Evolutionary conservation across 305 asterid genomes (phyloP).

Genomic region (Lippia alba): DNA sequence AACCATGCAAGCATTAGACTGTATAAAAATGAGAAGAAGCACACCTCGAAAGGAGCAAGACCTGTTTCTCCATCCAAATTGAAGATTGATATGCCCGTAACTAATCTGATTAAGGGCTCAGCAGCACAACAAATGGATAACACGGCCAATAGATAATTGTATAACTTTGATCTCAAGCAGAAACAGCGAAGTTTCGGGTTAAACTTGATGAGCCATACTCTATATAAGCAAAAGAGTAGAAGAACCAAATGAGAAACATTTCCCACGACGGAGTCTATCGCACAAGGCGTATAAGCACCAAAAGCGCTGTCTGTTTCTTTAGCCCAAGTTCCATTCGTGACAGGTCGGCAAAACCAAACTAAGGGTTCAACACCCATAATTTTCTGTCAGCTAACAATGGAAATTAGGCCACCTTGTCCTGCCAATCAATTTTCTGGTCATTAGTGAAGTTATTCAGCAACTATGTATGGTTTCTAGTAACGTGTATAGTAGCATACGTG

Average conservation of each 20-base stretch:
- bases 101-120: conserved; percentile 72
- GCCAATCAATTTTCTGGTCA: conserved; percentile 16
- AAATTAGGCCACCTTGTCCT: conserved; percentile 26
- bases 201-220: conserved; percentile 60
- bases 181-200: conserved; percentile 57
- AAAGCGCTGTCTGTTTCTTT: conserved; percentile 71
- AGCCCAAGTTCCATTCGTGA: conserved; percentile 69
- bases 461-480: conserved; percentile 23
- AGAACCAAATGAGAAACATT: conserved; percentile 68
- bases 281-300: conserved; percentile 90
- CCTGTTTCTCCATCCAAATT: conserved; percentile 58
- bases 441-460: conserved; percentile 10
- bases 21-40: conserved; percentile 29
- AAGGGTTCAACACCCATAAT: conserved; percentile 68
- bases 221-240: conserved; percentile 64
- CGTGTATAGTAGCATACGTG: conserved; percentile 12
- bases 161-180: conserved; percentile 67
- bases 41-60: conserved; percentile 89
- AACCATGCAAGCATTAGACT: conserved; percentile 13
- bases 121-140: conserved; percentile 76
- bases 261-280: conserved; percentile 73
- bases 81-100: conserved; percentile 74
- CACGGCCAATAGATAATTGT: conserved; percentile 61
- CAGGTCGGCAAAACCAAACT: conserved; percentile 92
- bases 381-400: conserved; percentile 24